A percentile compares a stretch with the other conserved stretches of the same genome.
Conservation (phyloP, 768 basidiomycete genomes). For the Calocybe gangraenosa region DNA sequence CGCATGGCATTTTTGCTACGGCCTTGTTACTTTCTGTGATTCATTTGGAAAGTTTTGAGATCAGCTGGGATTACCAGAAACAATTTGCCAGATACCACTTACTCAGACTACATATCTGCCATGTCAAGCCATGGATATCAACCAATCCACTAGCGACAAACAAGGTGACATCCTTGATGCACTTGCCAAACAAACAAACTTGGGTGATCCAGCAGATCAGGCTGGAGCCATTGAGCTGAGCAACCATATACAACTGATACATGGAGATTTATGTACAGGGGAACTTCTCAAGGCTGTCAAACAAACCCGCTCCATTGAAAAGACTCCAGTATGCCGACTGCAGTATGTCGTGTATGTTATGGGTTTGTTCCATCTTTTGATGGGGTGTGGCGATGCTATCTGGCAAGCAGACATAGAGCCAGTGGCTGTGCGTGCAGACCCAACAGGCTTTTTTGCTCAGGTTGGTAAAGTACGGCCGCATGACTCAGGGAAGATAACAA, state of each 20-base stretch:
- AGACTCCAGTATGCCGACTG: slow-evolving; percentile 12
- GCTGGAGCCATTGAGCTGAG: not conserved
- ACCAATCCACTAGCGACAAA: slow-evolving; percentile 12
- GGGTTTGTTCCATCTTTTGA: slow-evolving; percentile 25
- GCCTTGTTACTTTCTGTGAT: slow-evolving; percentile 20
- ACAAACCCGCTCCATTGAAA: slow-evolving; percentile 9
- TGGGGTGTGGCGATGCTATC: slow-evolving; percentile 23
- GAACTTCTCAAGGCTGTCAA: not conserved
- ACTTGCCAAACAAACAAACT: slow-evolving; percentile 13
- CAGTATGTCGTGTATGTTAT: slow-evolving; percentile 16
- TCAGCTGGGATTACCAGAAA: slow-evolving; percentile 12
- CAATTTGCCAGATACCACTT: slow-evolving; percentile 16
- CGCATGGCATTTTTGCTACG: slow-evolving; percentile 20
- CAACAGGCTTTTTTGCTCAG: slow-evolving; percentile 17
- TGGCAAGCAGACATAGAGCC: slow-evolving; percentile 19
- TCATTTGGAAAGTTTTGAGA: slow-evolving; percentile 16
- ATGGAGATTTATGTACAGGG: slow-evolving; percentile 4
- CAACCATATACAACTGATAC: not conserved
- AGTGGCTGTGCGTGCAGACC: slow-evolving; percentile 7
- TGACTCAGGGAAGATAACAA: slow-evolving; percentile 21
- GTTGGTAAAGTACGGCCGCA: slow-evolving; percentile 16
- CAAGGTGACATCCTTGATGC: slow-evolving; percentile 14
- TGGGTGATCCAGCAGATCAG: slow-evolving; percentile 16
- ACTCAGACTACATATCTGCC: not conserved
- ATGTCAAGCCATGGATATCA: slow-evolving; percentile 3